Conservation (phyloP, 2,329 filamentous ascomycete genomes). For the Pseudogymnoascus sp. region DNA sequence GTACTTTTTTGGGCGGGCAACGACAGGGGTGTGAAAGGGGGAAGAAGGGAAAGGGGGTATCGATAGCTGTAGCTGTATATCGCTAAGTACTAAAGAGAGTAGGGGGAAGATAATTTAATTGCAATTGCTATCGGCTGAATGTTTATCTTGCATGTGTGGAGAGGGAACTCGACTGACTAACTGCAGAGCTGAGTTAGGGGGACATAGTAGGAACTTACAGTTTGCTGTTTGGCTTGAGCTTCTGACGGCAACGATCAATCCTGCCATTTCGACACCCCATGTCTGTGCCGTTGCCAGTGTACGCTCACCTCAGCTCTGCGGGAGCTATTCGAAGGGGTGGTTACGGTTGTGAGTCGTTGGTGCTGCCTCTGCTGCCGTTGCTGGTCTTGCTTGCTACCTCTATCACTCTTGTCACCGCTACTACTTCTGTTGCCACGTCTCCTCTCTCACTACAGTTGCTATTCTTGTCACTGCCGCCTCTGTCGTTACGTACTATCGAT, state of each 20-base stretch:
- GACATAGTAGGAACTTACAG: neutral
- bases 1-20: slow-evolving; percentile 1
- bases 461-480: neutral
- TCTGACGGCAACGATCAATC: neutral
- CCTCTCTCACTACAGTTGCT: no score
- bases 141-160: neutral
- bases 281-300: neutral
- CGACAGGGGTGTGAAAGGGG: neutral
- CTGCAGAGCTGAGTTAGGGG: neutral
- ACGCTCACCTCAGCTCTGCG: neutral
- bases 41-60: no score
- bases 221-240: neutral
- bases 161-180: neutral
- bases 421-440: no score
- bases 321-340: neutral
- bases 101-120: neutral
- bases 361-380: neutral
- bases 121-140: neutral
- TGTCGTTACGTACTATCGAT: no score
- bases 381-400: neutral
- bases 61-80: neutral
- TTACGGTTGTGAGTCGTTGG: neutral
- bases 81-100: neutral
- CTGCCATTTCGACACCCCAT: no score
- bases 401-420: neutral